Percentiles rank a stretch among this genome's conserved stretches.
Evolutionary conservation across 129 eudicot species (phyloP).

Genomic region (Erigeron canadensis): DNA sequence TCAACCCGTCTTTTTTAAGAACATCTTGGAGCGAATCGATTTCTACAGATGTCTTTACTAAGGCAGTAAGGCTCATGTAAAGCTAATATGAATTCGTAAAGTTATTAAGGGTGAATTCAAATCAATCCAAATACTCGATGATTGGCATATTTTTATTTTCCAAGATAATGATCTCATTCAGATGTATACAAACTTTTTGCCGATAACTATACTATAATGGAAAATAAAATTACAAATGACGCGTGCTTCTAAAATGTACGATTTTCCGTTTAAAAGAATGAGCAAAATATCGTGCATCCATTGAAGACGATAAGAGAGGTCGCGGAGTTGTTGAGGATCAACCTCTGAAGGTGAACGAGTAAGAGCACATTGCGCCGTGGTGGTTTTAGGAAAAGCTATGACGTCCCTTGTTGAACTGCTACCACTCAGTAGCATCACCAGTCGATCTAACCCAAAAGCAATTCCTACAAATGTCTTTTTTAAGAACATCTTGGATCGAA

Average conservation of each 20-base stretch:
- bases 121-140: background rate
- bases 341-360: constrained; percentile 95
- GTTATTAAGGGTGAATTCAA: background rate
- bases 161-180: background rate
- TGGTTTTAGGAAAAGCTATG: constrained; percentile 93
- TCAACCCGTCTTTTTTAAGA: no score
- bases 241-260: background rate
- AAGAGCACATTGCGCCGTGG: constrained; percentile 92
- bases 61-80: background rate
- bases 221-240: constrained; percentile 1
- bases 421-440: constrained; percentile 86
- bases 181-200: background rate
- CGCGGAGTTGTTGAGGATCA: constrained; percentile 85
- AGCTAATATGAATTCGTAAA: no score
- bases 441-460: constrained; percentile 90
- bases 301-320: constrained; percentile 45
- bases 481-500: no score
- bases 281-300: constrained; percentile 6
- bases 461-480: no score
- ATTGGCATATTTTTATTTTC: constrained; percentile 1
- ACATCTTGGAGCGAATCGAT: no score
- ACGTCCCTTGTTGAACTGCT: constrained; percentile 86
- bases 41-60: background rate
- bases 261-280: background rate
- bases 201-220: background rate